Percentiles rank a stretch among this genome's conserved stretches.
Conservation (phyloP, 1,284 basidiomycete genomes). For the Mycosarcoma maydis region DNA sequence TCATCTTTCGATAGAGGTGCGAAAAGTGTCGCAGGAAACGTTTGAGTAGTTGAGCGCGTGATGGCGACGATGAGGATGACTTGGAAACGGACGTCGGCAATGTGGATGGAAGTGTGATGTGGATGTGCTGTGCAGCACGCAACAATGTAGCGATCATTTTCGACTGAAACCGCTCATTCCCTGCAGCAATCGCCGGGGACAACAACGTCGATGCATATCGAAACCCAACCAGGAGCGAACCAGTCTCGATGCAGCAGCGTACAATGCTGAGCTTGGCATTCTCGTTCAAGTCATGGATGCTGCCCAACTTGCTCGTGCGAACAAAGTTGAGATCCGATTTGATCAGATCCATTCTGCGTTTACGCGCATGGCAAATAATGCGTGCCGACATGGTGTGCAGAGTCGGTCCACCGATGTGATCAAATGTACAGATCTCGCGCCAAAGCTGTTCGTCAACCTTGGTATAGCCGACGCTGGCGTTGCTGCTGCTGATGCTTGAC, state of each 20-base stretch:
- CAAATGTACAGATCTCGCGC: constrained; percentile 17
- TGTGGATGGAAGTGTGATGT: not conserved
- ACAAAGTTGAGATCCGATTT: constrained; percentile 25
- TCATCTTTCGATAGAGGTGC: constrained; percentile 9
- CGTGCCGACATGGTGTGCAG: constrained; percentile 34
- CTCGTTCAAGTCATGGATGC: constrained; percentile 18
- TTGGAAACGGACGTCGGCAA: no score
- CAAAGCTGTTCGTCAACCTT: constrained; percentile 30
- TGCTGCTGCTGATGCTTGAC: no score
- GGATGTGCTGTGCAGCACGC: constrained; percentile 16
- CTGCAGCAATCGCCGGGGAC: not conserved
- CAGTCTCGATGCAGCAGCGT: constrained; percentile 24
- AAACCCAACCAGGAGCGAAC: constrained; percentile 13
- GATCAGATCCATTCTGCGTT: constrained; percentile 24
- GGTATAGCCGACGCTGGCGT: not conserved
- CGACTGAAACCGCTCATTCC: not conserved
- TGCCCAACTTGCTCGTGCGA: not conserved
- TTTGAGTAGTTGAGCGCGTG: constrained; percentile 27
- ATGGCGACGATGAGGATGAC: constrained; percentile 6
- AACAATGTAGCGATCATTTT: constrained; percentile 23
- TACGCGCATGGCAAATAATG: constrained; percentile 31
- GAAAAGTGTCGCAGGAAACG: constrained; percentile 26
- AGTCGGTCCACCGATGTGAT: constrained; percentile 16
- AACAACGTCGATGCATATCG: constrained; percentile 8
- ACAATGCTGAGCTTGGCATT: constrained; percentile 16